Evolutionary conservation across 352 stramenopile species (phyloP).

Genomic region (Thraustochytrium striatum): DNA sequence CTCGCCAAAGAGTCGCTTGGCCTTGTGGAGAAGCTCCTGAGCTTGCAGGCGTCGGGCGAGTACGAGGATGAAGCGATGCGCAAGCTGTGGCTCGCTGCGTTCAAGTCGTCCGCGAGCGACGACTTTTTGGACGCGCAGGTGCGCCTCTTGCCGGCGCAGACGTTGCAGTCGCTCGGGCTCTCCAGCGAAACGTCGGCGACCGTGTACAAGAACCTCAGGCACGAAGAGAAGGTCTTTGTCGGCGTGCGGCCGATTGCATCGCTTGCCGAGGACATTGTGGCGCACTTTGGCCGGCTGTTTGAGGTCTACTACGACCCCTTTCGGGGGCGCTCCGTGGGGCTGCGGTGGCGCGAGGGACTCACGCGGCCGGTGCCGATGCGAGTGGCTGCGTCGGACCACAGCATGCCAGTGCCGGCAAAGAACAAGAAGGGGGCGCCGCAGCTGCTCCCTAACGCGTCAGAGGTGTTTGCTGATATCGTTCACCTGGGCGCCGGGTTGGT

Average conservation of each 20-base stretch:
- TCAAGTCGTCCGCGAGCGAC: neutral
- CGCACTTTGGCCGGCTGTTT: slow-evolving; percentile 3
- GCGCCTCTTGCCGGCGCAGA: neutral
- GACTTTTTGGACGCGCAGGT: slow-evolving; percentile 13
- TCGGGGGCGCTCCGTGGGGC: neutral
- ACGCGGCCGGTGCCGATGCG: neutral
- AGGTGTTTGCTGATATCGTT: slow-evolving; percentile 18
- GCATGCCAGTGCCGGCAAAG: neutral
- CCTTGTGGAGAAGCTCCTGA: slow-evolving; percentile 33
- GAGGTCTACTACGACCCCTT: slow-evolving; percentile 4
- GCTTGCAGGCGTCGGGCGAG: neutral
- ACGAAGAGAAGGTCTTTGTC: slow-evolving; percentile 3
- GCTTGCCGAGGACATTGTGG: neutral
- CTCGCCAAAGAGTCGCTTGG: neutral
- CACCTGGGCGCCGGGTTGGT: slow-evolving; percentile 10
- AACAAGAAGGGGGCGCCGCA: neutral
- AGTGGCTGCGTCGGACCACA: neutral
- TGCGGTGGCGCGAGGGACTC: neutral
- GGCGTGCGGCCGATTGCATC: slow-evolving; percentile 2
- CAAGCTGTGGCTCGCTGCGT: slow-evolving; percentile 1
- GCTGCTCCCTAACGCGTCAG: neutral
- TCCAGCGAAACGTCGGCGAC: neutral
- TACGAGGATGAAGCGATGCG: neutral
- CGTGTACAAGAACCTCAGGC: slow-evolving; percentile 31
- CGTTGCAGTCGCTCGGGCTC: neutral